Evolutionary conservation across 2,329 filamentous ascomycete species (phyloP).

Genomic region (Ophiognomonia clavigignenti-juglandacearum): DNA sequence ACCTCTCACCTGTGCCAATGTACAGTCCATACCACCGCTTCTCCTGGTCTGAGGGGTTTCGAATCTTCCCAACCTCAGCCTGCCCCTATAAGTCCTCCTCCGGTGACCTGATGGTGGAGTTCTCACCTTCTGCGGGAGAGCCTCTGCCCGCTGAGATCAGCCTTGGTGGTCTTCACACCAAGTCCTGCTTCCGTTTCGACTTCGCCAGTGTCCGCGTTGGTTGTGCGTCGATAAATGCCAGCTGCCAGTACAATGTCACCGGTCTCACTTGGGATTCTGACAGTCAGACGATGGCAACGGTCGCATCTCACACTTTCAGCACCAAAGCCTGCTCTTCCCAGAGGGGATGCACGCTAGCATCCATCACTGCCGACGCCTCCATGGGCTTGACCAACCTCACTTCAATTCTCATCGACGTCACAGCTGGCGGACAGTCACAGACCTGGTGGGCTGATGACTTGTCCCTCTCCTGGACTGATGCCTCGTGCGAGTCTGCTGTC

Average conservation of each 20-base stretch:
- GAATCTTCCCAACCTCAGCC: slow-evolving; percentile 24
- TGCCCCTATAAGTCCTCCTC: slow-evolving; percentile 26
- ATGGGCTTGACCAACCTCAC: slow-evolving; percentile 27
- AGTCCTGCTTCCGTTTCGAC: slow-evolving; percentile 29
- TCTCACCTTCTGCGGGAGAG: slow-evolving; percentile 8
- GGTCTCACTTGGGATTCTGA: slow-evolving; percentile 25
- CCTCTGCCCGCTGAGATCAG: slow-evolving; percentile 22
- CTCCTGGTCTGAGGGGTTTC: slow-evolving; percentile 30
- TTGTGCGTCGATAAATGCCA: slow-evolving; percentile 28
- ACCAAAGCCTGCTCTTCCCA: slow-evolving; percentile 26
- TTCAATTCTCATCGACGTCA: slow-evolving; percentile 34
- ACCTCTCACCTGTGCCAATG: slow-evolving; percentile 10
- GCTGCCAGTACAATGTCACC: slow-evolving; percentile 33
- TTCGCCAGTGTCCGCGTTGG: slow-evolving; percentile 33
- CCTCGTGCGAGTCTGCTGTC: slow-evolving; percentile 30
- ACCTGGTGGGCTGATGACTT: slow-evolving; percentile 45
- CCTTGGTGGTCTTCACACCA: slow-evolving; percentile 16
- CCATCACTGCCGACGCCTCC: slow-evolving; percentile 20
- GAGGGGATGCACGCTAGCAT: slow-evolving; percentile 25
- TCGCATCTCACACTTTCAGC: slow-evolving; percentile 20
- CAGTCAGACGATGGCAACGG: slow-evolving; percentile 17
- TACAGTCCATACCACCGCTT: slow-evolving; percentile 25
- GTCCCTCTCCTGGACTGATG: slow-evolving; percentile 37
- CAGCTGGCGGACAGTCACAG: slow-evolving; percentile 29
- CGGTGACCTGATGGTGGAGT: slow-evolving; percentile 24